phyloP scores from a whole-genome alignment of 2,329 filamentous ascomycete genomes.

The Beauveria brongniartii region DNA sequence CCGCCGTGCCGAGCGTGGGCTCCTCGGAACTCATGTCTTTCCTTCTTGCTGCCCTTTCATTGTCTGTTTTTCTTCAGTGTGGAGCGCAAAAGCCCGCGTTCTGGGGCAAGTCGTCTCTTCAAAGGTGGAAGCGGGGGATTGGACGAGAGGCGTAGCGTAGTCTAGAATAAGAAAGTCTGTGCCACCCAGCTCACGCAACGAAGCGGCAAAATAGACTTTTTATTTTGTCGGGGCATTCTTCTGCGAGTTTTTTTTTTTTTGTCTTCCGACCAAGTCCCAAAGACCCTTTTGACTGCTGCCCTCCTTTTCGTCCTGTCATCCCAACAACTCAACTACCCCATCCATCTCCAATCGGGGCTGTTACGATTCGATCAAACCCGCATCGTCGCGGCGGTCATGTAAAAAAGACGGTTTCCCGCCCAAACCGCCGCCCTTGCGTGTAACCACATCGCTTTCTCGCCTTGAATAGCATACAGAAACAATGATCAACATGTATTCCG shows the following conservation, averaged over 20 bases:
- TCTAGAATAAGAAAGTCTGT: not conserved
- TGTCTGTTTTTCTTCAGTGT: not conserved
- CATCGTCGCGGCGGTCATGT: not conserved
- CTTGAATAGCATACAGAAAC: not conserved
- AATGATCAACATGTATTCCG: not conserved
- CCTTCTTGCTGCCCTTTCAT: too few species aligned
- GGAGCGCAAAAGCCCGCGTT: not conserved
- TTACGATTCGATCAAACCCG: not conserved
- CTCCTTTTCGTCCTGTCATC: not conserved
- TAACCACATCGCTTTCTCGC: not conserved
- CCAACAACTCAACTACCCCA: not conserved
- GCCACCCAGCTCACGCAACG: not conserved
- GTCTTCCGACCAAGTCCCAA: too few species aligned
- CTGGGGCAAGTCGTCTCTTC: not conserved
- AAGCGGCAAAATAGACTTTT: not conserved
- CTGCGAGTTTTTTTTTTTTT: too few species aligned
- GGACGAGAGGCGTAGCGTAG: not conserved
- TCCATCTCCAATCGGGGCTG: not conserved
- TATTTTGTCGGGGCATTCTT: not conserved
- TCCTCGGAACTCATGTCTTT: not conserved
- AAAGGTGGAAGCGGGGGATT: not conserved
- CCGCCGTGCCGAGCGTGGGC: not conserved
- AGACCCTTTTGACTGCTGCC: not conserved
- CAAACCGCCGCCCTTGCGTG: not conserved
- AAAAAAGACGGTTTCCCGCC: not conserved